Conservation (phyloP, 441 rosid species). For the Erodium chrysanthum region DNA sequence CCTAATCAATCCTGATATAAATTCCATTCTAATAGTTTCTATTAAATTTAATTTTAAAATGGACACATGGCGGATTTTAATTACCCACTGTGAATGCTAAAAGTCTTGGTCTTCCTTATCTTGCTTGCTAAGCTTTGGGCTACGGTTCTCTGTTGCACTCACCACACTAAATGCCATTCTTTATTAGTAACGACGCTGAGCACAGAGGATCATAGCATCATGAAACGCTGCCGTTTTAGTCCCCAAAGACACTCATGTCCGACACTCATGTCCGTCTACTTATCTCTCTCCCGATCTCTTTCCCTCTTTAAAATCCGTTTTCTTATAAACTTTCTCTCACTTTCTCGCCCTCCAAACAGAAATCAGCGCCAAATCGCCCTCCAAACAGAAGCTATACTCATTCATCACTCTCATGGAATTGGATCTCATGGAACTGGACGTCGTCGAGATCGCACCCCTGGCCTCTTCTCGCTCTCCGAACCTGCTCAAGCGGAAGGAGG, state of each 20-base stretch:
- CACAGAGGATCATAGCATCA: not conserved
- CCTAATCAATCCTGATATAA: too few species aligned
- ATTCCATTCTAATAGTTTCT: too few species aligned
- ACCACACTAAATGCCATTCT: too few species aligned
- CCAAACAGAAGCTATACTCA: not conserved
- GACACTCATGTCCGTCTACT: not conserved
- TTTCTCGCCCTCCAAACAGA: conserved; percentile 28
- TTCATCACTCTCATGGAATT: not conserved
- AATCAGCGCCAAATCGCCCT: conserved; percentile 14
- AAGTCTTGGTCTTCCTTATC: too few species aligned
- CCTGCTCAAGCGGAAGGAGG: conserved; percentile 40
- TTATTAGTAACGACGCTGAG: too few species aligned
- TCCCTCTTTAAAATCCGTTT: not conserved
- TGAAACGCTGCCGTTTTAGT: not conserved
- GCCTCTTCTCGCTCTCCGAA: conserved; percentile 22
- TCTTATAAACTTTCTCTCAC: conserved; percentile 5
- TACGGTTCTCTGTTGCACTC: too few species aligned
- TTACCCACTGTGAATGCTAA: too few species aligned
- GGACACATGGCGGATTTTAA: too few species aligned
- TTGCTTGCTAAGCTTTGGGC: too few species aligned
- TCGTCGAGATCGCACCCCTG: conserved; percentile 45
- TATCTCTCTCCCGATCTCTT: not conserved
- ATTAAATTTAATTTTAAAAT: too few species aligned
- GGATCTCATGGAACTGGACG: conserved; percentile 39
- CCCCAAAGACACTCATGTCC: not conserved